These are phyloP conservation scores for Byssoonygena ceratinophila DNA, from an alignment of 2,329 filamentous ascomycete species.

Conservation along the genomic window DNA sequence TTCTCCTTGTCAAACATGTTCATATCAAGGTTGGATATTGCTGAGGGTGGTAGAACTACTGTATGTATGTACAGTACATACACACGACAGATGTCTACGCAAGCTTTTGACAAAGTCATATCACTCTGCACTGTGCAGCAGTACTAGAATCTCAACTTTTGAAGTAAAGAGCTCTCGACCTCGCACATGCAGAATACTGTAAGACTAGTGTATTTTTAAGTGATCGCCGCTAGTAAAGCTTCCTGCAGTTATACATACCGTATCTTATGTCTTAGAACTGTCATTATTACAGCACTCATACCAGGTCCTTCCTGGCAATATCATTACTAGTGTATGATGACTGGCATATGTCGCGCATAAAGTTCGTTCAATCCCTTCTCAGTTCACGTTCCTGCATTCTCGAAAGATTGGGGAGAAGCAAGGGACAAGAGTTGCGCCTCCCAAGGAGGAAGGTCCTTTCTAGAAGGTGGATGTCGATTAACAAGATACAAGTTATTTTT, in stretches of 20 bases:
- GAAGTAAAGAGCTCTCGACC: neutral
- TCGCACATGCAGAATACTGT: no score
- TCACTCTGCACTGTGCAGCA: no score
- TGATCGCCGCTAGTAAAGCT: conserved; percentile 10
- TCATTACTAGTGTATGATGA: neutral
- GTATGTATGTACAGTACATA: no score
- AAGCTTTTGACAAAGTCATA: no score
- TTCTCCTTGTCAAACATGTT: no score
- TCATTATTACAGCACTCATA: neutral
- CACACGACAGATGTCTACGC: no score
- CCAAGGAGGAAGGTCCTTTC: neutral
- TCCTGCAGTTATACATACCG: neutral
- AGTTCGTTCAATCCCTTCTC: conserved; percentile 1
- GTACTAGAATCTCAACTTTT: no score
- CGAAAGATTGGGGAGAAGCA: neutral
- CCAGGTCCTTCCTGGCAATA: neutral
- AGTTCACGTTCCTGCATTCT: neutral
- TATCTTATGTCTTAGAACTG: neutral
- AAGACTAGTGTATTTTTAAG: neutral
- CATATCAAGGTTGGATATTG: no score
- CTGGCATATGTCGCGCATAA: conserved; percentile 8
- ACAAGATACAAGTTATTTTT: no score
- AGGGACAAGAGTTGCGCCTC: neutral
- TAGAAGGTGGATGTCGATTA: no score
- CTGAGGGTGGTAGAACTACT: no score